Evolutionary conservation across 129 eudicot genomes (phyloP), one percentile per base, ranked within the genome.

Genomic region (Helichrysum umbraculigerum): DNA sequence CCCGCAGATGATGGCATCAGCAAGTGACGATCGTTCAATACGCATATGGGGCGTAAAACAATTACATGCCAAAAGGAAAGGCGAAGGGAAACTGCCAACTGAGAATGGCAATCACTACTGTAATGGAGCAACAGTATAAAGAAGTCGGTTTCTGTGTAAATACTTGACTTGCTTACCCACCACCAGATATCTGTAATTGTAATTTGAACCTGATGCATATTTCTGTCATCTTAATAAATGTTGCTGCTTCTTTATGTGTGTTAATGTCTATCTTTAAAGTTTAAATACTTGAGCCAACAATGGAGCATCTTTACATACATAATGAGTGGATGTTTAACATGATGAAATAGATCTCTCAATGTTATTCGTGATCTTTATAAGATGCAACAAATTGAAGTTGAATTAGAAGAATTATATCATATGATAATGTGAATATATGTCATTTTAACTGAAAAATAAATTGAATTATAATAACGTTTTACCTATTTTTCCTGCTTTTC

Each of bases 1-100:
- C 61, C 97, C 97, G 0, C 96, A 90, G 74, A 93, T 93, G 98
- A 78, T 93, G 85, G 98, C 97, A 32, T 87, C 98, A 28, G 98
- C 92, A n/a, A 87, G 98, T 79, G 97, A 93, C 64, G 98, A 93
- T 73, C 88, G 88, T 19, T 85, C 96, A 9, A 89, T 94, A 50
- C 88, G 98, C 29, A 79, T 91, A 17, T 94, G 98, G 98, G 97
- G 98, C 63, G 60, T 93, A 75, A 78, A 85, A 75, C 88, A 79
- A 59, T 81, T 74, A n/a, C 83, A 85, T 60, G 71, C 83, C 70
- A 86, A 82, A 72, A 73, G 59, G 65, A 78, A 81, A 80, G 84
- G 44, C 25, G 74, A 74, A 68, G 84, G 7, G 54, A 73, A 73
- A 74, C 33, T 47, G n/a, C 1, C 64, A 58, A 66, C 79, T 35